Base-by-base conservation (phyloP, 805 yeast species). In the Naumovozyma dairenensis region DNA sequence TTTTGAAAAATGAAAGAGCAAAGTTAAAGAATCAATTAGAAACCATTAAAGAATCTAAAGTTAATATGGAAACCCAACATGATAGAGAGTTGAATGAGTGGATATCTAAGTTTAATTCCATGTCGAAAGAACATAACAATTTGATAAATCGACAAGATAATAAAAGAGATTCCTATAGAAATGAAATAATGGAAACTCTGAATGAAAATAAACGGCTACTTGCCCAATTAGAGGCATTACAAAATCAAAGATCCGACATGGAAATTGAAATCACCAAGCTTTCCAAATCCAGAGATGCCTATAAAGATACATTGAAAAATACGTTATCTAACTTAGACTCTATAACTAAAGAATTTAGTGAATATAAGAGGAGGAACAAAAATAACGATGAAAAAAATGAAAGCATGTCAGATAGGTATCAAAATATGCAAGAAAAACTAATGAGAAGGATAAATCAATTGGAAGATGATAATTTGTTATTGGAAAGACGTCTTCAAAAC, bases 301-400 rank as follows among this genome's bases (percentile, higher is more conserved):
- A 43, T 48, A 57, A 43, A 44, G 50, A 28, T 56, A 65, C 45
- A 31, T 50, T 36, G 40, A 46, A 33, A 51, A 49, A 39, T 55
- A 51, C 43, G 42, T 55, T 42, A 41, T 51, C 34, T 42, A 56
- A 43, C 32, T 55, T 35, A 48, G 59, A 31, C 29, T 46, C 20
- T 30, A 57, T 46, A 17, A 42, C 51, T 8, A 45, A 44, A 17
- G 50, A 48, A 30, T 46, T 24, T 12, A 12, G 13, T 24, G 13
- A 7, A 8, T 24, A 7, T 24, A 24, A 24, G 13, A 6, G 26
- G 13, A 10, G 14, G n/a, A 24, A 14, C 14, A 14, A 12, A 12
- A 14, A 24, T 6, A 10, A 12, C 5, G 26, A 24, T 10, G 26
- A 24, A 10, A 6, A 12, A 6, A 6, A 24, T 6, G 13, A 24